These are phyloP conservation scores for Globisporangium nunn DNA, from an alignment of 352 stramenopile genomes.

Conservation along the genomic window DNA sequence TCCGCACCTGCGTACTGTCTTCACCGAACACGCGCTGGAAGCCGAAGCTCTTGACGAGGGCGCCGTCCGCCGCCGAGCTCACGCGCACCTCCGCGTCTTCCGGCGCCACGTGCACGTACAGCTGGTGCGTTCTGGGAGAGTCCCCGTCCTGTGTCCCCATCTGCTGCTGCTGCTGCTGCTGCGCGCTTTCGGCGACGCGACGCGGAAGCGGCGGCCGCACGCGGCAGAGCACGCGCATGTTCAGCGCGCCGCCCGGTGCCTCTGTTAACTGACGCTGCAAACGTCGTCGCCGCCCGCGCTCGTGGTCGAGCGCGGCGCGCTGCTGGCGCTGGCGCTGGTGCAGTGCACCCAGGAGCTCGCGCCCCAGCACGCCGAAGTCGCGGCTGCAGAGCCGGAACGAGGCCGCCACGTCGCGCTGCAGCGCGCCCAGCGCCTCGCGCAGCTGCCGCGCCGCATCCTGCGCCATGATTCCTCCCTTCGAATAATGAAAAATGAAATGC, in stretches of 20 bases:
- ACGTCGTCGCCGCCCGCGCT: constrained; percentile 32
- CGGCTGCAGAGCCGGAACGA: constrained; percentile 64
- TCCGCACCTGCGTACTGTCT: constrained; percentile 54
- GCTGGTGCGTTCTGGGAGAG: constrained; percentile 6
- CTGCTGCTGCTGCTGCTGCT: neutral
- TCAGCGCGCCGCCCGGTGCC: constrained; percentile 39
- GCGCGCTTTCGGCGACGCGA: constrained; percentile 11
- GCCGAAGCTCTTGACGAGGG: constrained; percentile 76
- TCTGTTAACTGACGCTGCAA: constrained; percentile 44
- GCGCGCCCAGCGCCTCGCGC: constrained; percentile 25
- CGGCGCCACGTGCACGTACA: constrained; percentile 19
- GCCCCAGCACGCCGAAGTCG: constrained; percentile 63
- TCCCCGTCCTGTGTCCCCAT: neutral
- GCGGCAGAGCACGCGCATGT: constrained; percentile 61
- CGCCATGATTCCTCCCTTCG: no score
- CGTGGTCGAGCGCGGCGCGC: constrained; percentile 36
- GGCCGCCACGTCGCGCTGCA: constrained; percentile 57
- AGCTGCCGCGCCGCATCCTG: constrained; percentile 23
- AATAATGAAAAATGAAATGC: no score
- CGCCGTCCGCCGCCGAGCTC: constrained; percentile 31
- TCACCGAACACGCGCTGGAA: constrained; percentile 85
- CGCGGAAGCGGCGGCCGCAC: constrained; percentile 40
- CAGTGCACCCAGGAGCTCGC: constrained; percentile 49
- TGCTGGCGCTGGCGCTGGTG: constrained; percentile 27
- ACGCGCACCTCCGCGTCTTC: constrained; percentile 12